phyloP scores from a whole-genome alignment of 2,329 filamentous ascomycete genomes.

The Sodiomyces alkalinus region DNA sequence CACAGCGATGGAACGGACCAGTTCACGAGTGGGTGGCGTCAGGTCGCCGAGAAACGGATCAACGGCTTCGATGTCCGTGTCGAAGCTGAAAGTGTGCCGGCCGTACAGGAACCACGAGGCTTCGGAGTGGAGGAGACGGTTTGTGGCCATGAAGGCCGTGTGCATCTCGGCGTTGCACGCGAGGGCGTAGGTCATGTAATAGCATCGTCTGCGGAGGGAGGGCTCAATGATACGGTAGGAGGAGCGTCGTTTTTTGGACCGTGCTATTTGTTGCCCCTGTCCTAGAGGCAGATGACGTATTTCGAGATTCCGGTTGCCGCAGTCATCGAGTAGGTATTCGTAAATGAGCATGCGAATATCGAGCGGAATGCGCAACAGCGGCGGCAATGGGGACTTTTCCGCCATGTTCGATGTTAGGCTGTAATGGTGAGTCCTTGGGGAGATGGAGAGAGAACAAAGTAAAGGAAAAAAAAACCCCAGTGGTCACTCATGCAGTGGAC shows the following conservation, averaged over 20 bases:
- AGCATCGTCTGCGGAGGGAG: constrained; percentile 23
- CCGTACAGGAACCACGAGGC: constrained; percentile 40
- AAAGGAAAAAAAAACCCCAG: no score
- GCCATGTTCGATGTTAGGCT: background rate
- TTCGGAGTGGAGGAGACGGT: constrained; percentile 35
- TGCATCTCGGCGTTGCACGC: constrained; percentile 25
- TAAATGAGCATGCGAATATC: constrained; percentile 30
- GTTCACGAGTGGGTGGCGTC: constrained; percentile 27
- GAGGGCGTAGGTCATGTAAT: constrained; percentile 39
- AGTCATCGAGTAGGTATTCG: constrained; percentile 25
- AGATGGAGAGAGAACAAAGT: background rate
- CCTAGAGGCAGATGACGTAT: constrained; percentile 17
- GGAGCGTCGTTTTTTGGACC: constrained; percentile 12
- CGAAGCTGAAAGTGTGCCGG: constrained; percentile 42
- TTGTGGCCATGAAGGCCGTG: constrained; percentile 28
- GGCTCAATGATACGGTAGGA: constrained; percentile 25
- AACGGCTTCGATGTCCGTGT: constrained; percentile 42
- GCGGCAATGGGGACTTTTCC: background rate
- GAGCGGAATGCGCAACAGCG: constrained; percentile 18
- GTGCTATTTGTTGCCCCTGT: no score
- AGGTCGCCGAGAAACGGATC: constrained; percentile 44
- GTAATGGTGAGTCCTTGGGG: background rate
- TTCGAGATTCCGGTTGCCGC: constrained; percentile 19
- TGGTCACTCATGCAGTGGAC: no score
- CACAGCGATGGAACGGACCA: constrained; percentile 34